Percentiles rank a stretch among this genome's conserved stretches.
These are phyloP conservation scores for Metarhizium guizhouense DNA, from an alignment of 2,329 filamentous ascomycete genomes.

Conservation along the genomic window DNA sequence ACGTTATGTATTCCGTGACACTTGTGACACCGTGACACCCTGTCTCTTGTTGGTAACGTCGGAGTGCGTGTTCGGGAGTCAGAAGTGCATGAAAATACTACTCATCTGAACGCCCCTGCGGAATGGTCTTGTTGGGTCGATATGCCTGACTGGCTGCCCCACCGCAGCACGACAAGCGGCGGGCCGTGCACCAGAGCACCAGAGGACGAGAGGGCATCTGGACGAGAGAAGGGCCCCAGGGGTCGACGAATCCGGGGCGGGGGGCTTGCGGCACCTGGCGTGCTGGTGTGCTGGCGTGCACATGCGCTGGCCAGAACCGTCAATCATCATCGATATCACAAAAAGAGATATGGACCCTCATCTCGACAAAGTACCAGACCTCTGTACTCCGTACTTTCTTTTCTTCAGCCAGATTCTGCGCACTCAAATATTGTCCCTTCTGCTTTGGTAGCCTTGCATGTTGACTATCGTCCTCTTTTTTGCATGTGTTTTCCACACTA, in stretches of 20 bases:
- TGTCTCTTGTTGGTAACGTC: no score
- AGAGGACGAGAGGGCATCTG: background rate
- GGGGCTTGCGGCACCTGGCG: no score
- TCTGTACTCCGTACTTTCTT: no score
- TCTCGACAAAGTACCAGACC: background rate
- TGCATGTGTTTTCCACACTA: background rate
- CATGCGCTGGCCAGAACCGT: background rate
- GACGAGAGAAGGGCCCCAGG: background rate
- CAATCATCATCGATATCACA: background rate
- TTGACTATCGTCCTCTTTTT: background rate
- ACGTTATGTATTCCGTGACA: background rate
- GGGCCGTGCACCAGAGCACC: background rate
- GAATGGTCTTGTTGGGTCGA: background rate
- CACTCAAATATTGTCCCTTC: background rate
- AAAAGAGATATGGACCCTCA: background rate
- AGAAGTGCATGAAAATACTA: no score
- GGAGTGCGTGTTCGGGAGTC: no score
- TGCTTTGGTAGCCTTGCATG: background rate
- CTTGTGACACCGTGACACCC: background rate
- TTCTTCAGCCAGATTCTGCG: background rate
- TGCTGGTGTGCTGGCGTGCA: background rate
- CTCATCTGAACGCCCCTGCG: background rate
- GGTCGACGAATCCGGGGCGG: background rate
- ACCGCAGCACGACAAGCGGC: background rate
- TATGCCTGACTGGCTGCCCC: background rate